Evolutionary conservation across 306 rosid species (phyloP), one percentile per base, ranked within the genome.

Genomic region (Cucurbita argyrosperma): DNA sequence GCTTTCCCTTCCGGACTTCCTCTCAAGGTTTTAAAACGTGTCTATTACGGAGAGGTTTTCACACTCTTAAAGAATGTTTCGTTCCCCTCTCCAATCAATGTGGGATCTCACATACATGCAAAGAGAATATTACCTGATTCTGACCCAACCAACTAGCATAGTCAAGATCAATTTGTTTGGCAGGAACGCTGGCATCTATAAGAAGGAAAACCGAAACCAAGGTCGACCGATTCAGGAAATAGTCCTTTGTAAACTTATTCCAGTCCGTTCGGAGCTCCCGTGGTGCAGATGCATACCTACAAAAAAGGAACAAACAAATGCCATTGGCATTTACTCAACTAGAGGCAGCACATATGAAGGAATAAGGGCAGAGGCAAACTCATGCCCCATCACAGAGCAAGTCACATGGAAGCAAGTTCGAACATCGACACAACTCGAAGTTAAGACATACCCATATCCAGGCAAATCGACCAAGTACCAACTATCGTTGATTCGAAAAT

Each of bases 401-500:
- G 30, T 26, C 26, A 70, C 58, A 50, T 9, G 35, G 21, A 49
- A 23, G 23, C 15, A 8, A 26, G 57, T 70, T 50, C 6, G 18
- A 26, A 15, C 4, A 16, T 70, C 6, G 3, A 50, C 7, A 13
- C 8, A 13, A 14, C 21, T 40, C 19, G 79, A 69, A 54, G 70
- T 35, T 26, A 76, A 74, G 75, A 46, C 90, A 76, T 91, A 91
- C 99, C 99, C 97, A 74, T 91, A 89, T 76, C 99, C 97, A 72
- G 99, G 99, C 84, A 95, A 86, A 91, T 95, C 99, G 70, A 95
- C 99, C 77, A 95, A 83, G 76, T 82, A 91, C 97, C 97, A 95
- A 84, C 87, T 88, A 82, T 86, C 90, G 37, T 95, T 91, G 80
- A 95, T 87, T 71, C 90, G 92, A 77, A 95, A 91, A 84, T 95